phyloP scores from a whole-genome alignment of 2,329 filamentous ascomycete species.

The Fusarium sp. region DNA sequence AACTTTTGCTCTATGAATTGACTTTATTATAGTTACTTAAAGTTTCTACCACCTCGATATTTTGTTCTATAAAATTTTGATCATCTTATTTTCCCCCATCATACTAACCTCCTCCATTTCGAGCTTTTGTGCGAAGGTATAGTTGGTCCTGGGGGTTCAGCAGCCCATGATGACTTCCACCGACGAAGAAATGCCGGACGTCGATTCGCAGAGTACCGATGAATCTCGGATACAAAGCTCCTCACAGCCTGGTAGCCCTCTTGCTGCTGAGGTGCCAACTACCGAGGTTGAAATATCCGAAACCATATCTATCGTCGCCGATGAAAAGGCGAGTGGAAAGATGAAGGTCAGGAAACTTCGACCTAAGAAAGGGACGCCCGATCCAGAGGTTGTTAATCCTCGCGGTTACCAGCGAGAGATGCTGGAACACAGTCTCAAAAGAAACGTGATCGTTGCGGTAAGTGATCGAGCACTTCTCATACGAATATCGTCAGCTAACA shows the following conservation, averaged over 20 bases:
- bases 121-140: background rate
- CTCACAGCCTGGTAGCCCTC: conserved; percentile 5
- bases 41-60: background rate
- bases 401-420: conserved; percentile 81
- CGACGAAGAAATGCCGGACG: conserved; percentile 10
- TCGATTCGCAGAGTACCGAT: background rate
- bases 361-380: background rate
- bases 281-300: conserved; percentile 30
- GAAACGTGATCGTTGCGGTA: conserved; percentile 79
- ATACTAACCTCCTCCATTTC: background rate
- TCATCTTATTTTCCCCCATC: background rate
- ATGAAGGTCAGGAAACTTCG: background rate
- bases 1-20: background rate
- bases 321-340: background rate
- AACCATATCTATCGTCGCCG: conserved; percentile 12
- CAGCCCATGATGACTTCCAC: background rate
- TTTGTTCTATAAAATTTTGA: background rate
- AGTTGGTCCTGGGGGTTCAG: background rate
- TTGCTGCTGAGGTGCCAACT: background rate
- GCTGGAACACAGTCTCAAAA: conserved; percentile 73
- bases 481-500: conserved; percentile 1
- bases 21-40: background rate
- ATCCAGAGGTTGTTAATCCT: conserved; percentile 52
- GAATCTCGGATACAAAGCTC: conserved; percentile 15
- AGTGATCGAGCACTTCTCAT: conserved; percentile 36